These are phyloP conservation scores for Boletus huronensis DNA, from an alignment of 768 basidiomycete genomes.

Conservation along the genomic window DNA sequence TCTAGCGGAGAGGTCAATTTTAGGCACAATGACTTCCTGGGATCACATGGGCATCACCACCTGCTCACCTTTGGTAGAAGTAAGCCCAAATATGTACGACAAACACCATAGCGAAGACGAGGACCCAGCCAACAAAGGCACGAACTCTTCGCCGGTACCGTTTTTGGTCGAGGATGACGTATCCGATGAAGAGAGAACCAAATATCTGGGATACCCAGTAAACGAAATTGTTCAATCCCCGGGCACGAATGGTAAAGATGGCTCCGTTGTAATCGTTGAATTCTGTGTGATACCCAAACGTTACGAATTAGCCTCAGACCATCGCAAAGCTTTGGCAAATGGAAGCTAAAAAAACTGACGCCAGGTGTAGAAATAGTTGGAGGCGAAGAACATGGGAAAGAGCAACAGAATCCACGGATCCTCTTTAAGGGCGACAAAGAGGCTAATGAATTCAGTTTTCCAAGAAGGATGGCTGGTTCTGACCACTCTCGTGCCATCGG, in stretches of 20 bases:
- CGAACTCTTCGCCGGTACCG: conserved; percentile 58
- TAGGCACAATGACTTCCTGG: neutral
- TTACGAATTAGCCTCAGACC: neutral
- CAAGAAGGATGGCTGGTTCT: conserved; percentile 65
- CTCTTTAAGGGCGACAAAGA: conserved; percentile 62
- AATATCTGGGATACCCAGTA: conserved; percentile 80
- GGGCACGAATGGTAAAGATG: conserved; percentile 74
- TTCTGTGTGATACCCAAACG: conserved; percentile 41
- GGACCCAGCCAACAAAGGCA: conserved; percentile 65
- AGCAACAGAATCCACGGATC: conserved; percentile 73
- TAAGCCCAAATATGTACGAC: conserved; percentile 75
- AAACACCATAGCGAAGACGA: conserved; percentile 66
- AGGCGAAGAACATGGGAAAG: conserved; percentile 83
- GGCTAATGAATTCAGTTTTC: conserved; percentile 66
- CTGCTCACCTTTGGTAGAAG: conserved; percentile 66
- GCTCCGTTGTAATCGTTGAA: conserved; percentile 80
- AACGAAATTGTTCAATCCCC: conserved; percentile 74
- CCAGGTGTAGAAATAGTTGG: conserved; percentile 86
- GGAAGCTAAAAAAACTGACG: conserved; percentile 42
- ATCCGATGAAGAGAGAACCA: conserved; percentile 70
- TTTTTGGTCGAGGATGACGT: conserved; percentile 57
- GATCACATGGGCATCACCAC: neutral
- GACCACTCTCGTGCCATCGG: conserved; percentile 66
- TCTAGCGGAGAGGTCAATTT: neutral
- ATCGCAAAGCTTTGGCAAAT: neutral